Percentiles rank a stretch among this genome's conserved stretches.
Evolutionary conservation across 2,329 filamentous ascomycete species (phyloP).

Genomic region (Ophiobolus disseminans): DNA sequence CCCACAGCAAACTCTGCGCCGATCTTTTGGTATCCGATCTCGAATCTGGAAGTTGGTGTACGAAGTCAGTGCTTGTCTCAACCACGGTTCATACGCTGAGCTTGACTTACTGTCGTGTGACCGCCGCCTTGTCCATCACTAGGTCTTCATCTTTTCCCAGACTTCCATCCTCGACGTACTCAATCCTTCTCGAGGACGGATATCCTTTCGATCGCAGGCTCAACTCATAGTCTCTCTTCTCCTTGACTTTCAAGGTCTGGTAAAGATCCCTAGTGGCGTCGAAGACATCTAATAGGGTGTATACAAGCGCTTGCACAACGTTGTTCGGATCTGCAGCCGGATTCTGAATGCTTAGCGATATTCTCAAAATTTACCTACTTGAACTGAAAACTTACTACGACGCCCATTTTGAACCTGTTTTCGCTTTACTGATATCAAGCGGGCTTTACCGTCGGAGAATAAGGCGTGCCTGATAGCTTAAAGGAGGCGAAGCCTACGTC

Average conservation of each 20-base stretch:
- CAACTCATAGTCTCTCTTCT: conserved; percentile 42
- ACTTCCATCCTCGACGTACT: conserved; percentile 37
- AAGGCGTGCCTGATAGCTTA: conserved; percentile 23
- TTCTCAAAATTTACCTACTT: neutral
- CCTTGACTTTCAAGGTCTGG: conserved; percentile 39
- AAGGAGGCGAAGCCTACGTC: conserved; percentile 14
- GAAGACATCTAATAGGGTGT: conserved; percentile 43
- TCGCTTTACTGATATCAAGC: conserved; percentile 16
- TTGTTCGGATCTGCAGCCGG: conserved; percentile 32
- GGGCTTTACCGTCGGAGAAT: conserved; percentile 21
- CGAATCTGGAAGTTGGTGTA: no score
- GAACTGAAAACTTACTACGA: conserved; percentile 28
- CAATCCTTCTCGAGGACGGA: conserved; percentile 32
- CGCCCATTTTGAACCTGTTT: conserved; percentile 28
- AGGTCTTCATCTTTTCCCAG: conserved; percentile 36
- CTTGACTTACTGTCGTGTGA: conserved; percentile 35
- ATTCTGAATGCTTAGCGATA: conserved; percentile 29
- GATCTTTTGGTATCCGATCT: conserved; percentile 37
- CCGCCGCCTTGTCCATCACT: conserved; percentile 41
- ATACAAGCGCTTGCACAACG: conserved; percentile 41
- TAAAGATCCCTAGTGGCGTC: conserved; percentile 45
- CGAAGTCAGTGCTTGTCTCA: no score
- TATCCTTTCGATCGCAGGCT: conserved; percentile 39
- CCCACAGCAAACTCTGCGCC: conserved; percentile 41
- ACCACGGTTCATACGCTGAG: no score